phyloP scores from a whole-genome alignment of 2,329 filamentous ascomycete genomes.

The Alternaria triticimaculans region DNA sequence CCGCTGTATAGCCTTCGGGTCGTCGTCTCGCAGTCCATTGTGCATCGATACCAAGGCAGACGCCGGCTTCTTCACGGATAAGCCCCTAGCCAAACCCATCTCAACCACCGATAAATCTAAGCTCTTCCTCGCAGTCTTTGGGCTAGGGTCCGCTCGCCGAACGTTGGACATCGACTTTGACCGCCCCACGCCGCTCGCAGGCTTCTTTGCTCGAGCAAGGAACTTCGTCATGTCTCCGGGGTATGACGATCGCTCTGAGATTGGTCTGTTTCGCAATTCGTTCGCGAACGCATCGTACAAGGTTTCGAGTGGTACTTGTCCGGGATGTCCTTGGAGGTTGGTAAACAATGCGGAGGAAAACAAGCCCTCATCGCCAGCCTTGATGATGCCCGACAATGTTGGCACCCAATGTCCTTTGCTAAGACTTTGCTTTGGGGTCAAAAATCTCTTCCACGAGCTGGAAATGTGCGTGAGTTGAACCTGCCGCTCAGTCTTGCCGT shows the following conservation, averaged over 20 bases:
- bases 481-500: conserved; percentile 21
- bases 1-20: conserved; percentile 7
- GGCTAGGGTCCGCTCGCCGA: conserved; percentile 16
- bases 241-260: conserved; percentile 32
- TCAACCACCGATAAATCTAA: conserved; percentile 25
- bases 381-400: conserved; percentile 38
- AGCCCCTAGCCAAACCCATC: conserved; percentile 18
- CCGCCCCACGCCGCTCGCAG: conserved; percentile 17
- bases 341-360: conserved; percentile 37
- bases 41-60: conserved; percentile 17
- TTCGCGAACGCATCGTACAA: conserved; percentile 38
- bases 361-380: conserved; percentile 42
- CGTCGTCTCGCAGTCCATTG: conserved; percentile 14
- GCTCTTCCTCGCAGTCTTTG: conserved; percentile 23
- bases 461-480: conserved; percentile 20
- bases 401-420: conserved; percentile 30
- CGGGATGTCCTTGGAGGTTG: conserved; percentile 26
- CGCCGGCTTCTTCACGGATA: conserved; percentile 25
- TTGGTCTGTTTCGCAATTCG: conserved; percentile 26
- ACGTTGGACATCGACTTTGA: conserved; percentile 24
- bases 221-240: conserved; percentile 32
- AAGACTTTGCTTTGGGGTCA: conserved; percentile 25
- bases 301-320: conserved; percentile 32
- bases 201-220: conserved; percentile 23
- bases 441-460: conserved; percentile 28